Conservation (phyloP, 768 basidiomycete genomes). For the Leccinum uliginosum region DNA sequence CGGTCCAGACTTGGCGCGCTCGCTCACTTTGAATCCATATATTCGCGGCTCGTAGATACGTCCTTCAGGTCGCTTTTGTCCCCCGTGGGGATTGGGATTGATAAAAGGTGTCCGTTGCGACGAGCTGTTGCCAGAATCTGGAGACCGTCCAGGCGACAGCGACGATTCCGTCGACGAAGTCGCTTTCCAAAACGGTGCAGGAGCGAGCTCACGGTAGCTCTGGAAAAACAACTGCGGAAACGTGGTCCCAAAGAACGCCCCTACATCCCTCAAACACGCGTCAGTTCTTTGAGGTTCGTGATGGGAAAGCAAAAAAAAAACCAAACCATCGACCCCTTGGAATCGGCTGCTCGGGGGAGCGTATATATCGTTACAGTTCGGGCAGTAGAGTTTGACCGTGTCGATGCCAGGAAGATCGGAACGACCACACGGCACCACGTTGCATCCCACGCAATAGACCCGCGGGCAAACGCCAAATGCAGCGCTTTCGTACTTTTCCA, state of each 20-base stretch:
- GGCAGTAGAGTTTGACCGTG: slow-evolving; percentile 97
- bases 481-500: slow-evolving; percentile 91
- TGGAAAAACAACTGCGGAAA: slow-evolving; percentile 98
- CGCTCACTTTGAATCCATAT: slow-evolving; percentile 97
- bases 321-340: slow-evolving; percentile 87
- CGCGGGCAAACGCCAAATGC: slow-evolving; percentile 94
- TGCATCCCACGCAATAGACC: slow-evolving; percentile 85
- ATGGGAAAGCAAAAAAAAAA: slow-evolving; percentile 3
- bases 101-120: slow-evolving; percentile 58
- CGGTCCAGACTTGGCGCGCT: slow-evolving; percentile 90
- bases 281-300: slow-evolving; percentile 8
- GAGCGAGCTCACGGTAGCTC: slow-evolving; percentile 91
- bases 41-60: slow-evolving; percentile 89
- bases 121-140: slow-evolving; percentile 45
- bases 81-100: slow-evolving; percentile 86
- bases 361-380: slow-evolving; percentile 97
- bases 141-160: slow-evolving; percentile 55
- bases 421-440: slow-evolving; percentile 92
- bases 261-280: slow-evolving; percentile 39
- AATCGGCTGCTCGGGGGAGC: slow-evolving; percentile 93
- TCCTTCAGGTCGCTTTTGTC: slow-evolving; percentile 83
- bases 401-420: slow-evolving; percentile 95
- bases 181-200: slow-evolving; percentile 90
- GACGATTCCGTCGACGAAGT: slow-evolving; percentile 46
- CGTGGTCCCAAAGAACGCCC: slow-evolving; percentile 99